These are phyloP conservation scores for Vachellia pachyceras DNA, from an alignment of 306 rosid genomes.

Conservation along the genomic window DNA sequence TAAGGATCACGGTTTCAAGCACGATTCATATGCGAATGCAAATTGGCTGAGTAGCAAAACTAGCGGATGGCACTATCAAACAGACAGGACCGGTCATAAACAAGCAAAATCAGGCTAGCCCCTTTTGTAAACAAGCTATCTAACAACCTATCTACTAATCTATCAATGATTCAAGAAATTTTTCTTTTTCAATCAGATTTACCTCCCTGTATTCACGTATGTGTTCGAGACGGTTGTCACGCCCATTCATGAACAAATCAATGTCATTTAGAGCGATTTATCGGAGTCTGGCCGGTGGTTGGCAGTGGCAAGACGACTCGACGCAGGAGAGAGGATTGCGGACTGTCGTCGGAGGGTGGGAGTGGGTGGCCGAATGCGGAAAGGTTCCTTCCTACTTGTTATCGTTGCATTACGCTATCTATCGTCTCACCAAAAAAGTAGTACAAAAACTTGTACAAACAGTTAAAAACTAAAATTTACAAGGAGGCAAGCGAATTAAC, in stretches of 20 bases:
- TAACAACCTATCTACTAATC: background rate
- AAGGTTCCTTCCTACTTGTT: background rate
- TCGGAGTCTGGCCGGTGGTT: background rate
- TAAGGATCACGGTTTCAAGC: background rate
- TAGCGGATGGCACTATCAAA: background rate
- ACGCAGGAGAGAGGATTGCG: background rate
- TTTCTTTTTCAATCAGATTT: slow-evolving; percentile 26
- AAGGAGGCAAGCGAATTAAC: too few relatives aligned
- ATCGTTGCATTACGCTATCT: too few relatives aligned
- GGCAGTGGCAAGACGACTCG: background rate
- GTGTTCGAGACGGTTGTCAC: slow-evolving; percentile 53
- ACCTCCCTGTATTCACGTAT: slow-evolving; percentile 57
- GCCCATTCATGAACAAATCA: slow-evolving; percentile 59
- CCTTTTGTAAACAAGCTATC: background rate
- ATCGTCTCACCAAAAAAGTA: too few relatives aligned
- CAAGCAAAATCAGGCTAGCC: background rate
- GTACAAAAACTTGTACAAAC: too few relatives aligned
- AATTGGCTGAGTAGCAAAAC: background rate
- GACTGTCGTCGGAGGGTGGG: background rate
- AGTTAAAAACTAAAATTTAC: too few relatives aligned
- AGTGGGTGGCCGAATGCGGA: too few relatives aligned
- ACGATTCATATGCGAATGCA: background rate
- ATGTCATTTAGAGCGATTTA: slow-evolving; percentile 25
- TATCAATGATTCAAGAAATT: background rate
- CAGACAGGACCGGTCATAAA: background rate